These are phyloP conservation scores for Pilatotrama ljubarskyi DNA, from an alignment of 768 basidiomycete species.

Conservation along the genomic window DNA sequence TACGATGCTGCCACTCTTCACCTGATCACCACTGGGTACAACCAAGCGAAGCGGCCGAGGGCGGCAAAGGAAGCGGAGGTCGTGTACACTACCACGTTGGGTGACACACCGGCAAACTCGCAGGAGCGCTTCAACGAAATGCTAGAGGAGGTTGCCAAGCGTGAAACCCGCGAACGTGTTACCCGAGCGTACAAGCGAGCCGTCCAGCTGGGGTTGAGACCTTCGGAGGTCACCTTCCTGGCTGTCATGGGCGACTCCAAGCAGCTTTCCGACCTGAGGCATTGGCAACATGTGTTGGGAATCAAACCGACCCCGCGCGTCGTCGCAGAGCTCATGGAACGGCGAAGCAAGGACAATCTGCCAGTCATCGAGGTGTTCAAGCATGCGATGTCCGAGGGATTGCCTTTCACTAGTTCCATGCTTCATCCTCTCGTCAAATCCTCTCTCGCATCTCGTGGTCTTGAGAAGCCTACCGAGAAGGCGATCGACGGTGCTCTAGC, in stretches of 20 bases:
- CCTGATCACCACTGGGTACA: constrained; percentile 23
- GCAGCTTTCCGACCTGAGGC: constrained; percentile 42
- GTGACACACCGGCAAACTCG: not conserved
- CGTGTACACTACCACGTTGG: constrained; percentile 10
- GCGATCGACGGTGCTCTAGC: constrained; percentile 54
- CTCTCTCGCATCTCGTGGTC: constrained; percentile 42
- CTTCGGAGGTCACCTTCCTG: constrained; percentile 35
- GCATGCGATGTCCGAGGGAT: constrained; percentile 42
- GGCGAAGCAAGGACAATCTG: constrained; percentile 25
- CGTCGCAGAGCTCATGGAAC: constrained; percentile 56
- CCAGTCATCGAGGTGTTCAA: constrained; percentile 54
- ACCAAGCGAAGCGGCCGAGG: constrained; percentile 1
- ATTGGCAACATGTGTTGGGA: constrained; percentile 42
- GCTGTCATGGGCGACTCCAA: constrained; percentile 46
- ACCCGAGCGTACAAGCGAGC: not conserved
- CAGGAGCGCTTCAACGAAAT: not conserved
- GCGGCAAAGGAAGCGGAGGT: constrained; percentile 19
- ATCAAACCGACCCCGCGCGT: constrained; percentile 43
- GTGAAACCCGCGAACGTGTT: not conserved
- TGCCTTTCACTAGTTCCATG: constrained; percentile 50
- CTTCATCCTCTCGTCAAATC: constrained; percentile 55
- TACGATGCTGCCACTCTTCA: constrained; percentile 19
- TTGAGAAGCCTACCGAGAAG: constrained; percentile 39
- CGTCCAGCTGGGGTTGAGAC: constrained; percentile 32
- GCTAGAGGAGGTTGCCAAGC: not conserved